A percentile compares a stretch with the other conserved stretches of the same genome.
Evolutionary conservation across 257 asterid genomes (phyloP).

Genomic region (Mentha longifolia): DNA sequence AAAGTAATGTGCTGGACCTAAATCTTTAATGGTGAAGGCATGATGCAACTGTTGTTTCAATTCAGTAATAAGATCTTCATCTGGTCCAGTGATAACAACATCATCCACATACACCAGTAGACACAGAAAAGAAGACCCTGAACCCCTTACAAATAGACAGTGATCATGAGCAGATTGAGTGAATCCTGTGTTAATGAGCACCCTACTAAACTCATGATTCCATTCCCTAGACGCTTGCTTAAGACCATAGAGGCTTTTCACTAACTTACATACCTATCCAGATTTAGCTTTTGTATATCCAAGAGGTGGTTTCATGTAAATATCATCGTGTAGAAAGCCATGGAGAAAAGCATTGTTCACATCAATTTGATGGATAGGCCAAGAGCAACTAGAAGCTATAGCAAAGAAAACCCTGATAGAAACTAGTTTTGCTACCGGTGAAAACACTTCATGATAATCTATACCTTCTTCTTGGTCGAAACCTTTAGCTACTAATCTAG

Average conservation of each 20-base stretch:
- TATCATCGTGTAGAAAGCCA: too few relatives aligned
- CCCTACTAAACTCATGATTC: neutral
- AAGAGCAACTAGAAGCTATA: neutral
- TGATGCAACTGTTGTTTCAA: too few relatives aligned
- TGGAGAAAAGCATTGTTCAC: too few relatives aligned
- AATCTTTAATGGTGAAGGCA: too few relatives aligned
- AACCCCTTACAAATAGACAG: neutral
- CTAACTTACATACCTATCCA: neutral
- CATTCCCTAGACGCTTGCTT: neutral
- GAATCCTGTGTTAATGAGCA: neutral
- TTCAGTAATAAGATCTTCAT: too few relatives aligned
- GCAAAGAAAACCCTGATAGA: neutral
- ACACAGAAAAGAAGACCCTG: too few relatives aligned
- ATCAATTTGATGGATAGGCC: too few relatives aligned
- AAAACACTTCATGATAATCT: neutral
- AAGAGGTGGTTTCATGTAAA: too few relatives aligned
- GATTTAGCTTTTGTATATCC: too few relatives aligned
- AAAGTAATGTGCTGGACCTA: too few relatives aligned
- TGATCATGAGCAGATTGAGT: neutral
- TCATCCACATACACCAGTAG: too few relatives aligned
- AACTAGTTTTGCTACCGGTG: neutral
- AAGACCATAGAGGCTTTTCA: neutral
- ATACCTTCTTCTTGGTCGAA: neutral
- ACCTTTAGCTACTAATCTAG: neutral
- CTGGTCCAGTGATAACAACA: too few relatives aligned